Evolutionary conservation across 2,329 filamentous ascomycete genomes (phyloP), one percentile per base, ranked within the genome.

Genomic region (Diplocarpon rosae): DNA sequence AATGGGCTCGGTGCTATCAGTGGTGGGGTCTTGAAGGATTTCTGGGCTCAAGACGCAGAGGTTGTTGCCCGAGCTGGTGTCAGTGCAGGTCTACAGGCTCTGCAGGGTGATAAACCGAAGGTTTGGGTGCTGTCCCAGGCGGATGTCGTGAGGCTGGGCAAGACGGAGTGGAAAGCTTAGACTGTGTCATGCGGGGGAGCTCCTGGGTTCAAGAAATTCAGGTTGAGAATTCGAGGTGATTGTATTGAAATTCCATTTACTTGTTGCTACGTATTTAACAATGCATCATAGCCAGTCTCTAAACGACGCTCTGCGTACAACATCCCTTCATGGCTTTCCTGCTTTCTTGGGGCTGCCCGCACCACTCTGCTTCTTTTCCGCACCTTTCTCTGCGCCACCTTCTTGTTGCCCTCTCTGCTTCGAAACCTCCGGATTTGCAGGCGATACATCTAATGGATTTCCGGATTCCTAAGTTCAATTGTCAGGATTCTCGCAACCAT

Each of bases 11-110:
- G 78, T 2, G 65, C 62, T 48, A 28, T 87, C 2, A 69, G 69
- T 47, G 69, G 68, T 45, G 70, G 68, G 0, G 4, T 14, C 11
- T 54, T 80, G 57, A 79, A 73, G 60, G 71, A 83, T 56, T 65
- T 63, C 14, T 83, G 78, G 79, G 78, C 78, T 1, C 78, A 83
- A 63, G 78, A 83, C 58, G 73, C 71, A 1, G 70, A 73, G 54
- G 69, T 75, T 15, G 78, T 84, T 61, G 74, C 63, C 5, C 69
- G 63, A 50, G 73, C 73, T 41, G 72, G 72, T 9, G 67, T 76
- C 1, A 62, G 55, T 37, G 73, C 71, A 13, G 71, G 65, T 2
- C 40, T 71, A 52, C 56, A 65, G 53, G 69, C 66, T 50, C 27
- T 64, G 31, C 63, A 72, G 40, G 70, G 67, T 3, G 53, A 50